Base-by-base conservation (phyloP, 2,329 filamentous ascomycete species). In the Bipolaris sorokiniana region DNA sequence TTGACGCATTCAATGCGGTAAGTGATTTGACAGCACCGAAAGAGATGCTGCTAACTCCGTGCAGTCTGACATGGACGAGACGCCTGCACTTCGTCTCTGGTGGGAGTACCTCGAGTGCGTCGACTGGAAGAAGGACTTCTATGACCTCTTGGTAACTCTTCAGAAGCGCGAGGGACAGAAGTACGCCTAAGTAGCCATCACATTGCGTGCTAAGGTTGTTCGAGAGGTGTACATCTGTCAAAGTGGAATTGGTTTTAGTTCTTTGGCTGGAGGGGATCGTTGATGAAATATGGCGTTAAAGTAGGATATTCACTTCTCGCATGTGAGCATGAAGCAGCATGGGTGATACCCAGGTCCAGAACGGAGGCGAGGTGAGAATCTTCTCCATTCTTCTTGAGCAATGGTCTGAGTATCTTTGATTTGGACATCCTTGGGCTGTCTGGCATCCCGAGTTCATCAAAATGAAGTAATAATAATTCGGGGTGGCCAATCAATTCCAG, bases 51-150 rank as follows among this genome's bases (percentile, higher is more conserved):
- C 57, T 63, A 42, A 59, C 48, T 34, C 3, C 34, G 11, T 13
- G 33, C 34, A 75, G 64, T 71, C 75, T 34, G 79, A 81, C 65
- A 68, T 71, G 1, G 78, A 75, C 36, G 66, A 73, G 5, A 70
- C 73, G 10, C 74, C 75, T 0, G 79, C 78, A 5, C 66, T 82
- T 7, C 71, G 80, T 16, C 72, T 82, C 22, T 80, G 76, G 76
- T 81, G 77, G 77, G 79, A 82, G 67, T 82, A 82, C 48, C 68
- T 82, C 26, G 62, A 80, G 64, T 82, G 79, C 54, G 69, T 77
- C 3, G 68, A 69, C 13, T 82, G 74, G 66, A 77, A 79, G 45
- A 51, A 59, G 10, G 71, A 70, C 2, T 79, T 82, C 67, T 81
- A 81, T 58, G 63, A 76, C 4, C 67, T 74, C 64, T 70, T 82